Evolutionary conservation across 352 stramenopile genomes (phyloP).

Genomic region (Phytophthora palmivora): DNA sequence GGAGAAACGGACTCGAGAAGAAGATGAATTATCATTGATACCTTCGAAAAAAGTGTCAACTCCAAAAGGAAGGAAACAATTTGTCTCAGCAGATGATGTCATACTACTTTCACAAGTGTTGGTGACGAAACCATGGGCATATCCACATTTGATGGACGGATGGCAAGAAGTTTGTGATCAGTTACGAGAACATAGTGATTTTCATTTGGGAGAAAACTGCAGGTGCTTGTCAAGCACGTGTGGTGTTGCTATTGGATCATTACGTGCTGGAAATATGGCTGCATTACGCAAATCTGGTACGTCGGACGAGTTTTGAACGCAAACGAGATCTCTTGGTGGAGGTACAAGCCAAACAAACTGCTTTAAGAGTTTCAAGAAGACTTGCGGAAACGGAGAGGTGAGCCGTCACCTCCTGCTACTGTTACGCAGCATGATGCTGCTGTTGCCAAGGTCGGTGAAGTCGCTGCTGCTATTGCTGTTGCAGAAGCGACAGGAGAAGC

Average conservation of each 20-base stretch:
- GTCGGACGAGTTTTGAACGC: conserved; percentile 30
- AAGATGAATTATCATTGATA: conserved; percentile 19
- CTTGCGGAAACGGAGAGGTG: conserved; percentile 18
- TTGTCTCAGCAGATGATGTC: conserved; percentile 48
- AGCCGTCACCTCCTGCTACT: not conserved
- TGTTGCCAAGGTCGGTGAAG: conserved; percentile 33
- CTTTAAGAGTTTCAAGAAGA: conserved; percentile 29
- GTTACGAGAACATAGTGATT: conserved; percentile 22
- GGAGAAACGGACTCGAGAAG: conserved; percentile 5
- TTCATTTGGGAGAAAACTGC: conserved; percentile 44
- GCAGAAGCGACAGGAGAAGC: conserved; percentile 22
- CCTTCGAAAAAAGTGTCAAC: not conserved
- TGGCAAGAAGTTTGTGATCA: conserved; percentile 40
- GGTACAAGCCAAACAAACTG: conserved; percentile 26
- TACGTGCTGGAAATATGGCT: conserved; percentile 34
- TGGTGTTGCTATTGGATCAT: conserved; percentile 40
- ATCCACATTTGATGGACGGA: conserved; percentile 38
- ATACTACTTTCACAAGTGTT: conserved; percentile 42
- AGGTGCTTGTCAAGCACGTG: conserved; percentile 41
- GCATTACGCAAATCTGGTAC: conserved; percentile 43
- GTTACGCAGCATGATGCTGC: conserved; percentile 36
- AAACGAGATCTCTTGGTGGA: conserved; percentile 39
- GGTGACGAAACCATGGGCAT: conserved; percentile 38
- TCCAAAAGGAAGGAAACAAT: conserved; percentile 33
- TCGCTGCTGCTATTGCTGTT: conserved; percentile 30